Conservation (phyloP, 345 rosid genomes). For the Psidium friedrichsthalianum region DNA sequence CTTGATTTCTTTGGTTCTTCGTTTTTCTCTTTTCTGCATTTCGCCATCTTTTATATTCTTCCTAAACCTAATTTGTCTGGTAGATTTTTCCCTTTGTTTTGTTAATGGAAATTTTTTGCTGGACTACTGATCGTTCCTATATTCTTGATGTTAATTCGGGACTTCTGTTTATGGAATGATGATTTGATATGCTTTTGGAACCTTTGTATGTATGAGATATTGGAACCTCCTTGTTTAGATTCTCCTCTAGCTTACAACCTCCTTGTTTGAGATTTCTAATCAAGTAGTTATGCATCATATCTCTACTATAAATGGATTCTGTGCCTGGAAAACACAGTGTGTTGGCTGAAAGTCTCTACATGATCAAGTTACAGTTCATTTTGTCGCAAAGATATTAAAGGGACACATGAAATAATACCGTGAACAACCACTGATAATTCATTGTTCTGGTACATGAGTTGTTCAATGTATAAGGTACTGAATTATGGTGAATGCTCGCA, state of each 20-base stretch:
- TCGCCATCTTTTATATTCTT: background rate
- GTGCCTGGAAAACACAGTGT: background rate
- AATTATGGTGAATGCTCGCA: background rate
- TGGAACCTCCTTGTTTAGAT: background rate
- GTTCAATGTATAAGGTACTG: background rate
- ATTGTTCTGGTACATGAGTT: background rate
- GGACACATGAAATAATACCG: background rate
- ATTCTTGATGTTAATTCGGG: background rate
- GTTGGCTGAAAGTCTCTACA: background rate
- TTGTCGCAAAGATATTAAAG: background rate
- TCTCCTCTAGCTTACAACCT: background rate
- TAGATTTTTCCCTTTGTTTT: background rate
- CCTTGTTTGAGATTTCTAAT: background rate
- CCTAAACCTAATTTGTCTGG: background rate
- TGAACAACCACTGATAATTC: background rate
- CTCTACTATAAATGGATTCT: background rate
- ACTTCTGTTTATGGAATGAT: background rate
- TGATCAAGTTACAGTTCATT: background rate
- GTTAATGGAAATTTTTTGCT: background rate
- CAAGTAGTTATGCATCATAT: background rate
- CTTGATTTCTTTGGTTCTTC: constrained; percentile 14
- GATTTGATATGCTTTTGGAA: background rate
- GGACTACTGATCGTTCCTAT: background rate
- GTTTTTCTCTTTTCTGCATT: constrained; percentile 45
- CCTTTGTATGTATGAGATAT: background rate